Evolutionary conservation across 768 basidiomycete species (phyloP).

Genomic region (Pleurotus platypus): DNA sequence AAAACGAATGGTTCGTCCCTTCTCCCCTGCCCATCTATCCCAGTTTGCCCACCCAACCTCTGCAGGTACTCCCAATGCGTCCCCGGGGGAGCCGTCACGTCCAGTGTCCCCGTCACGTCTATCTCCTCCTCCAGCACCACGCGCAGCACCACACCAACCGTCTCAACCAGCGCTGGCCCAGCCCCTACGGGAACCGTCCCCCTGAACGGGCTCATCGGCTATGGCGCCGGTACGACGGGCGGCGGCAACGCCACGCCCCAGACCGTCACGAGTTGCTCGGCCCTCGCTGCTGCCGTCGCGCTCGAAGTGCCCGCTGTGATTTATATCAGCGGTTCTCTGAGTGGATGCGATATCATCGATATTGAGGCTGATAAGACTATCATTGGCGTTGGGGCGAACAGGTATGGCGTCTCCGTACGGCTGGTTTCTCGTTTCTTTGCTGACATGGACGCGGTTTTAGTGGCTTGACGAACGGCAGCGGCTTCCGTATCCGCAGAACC

Average conservation of each 20-base stretch:
- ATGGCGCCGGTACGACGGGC: not conserved
- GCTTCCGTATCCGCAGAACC: not conserved
- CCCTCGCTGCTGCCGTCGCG: not conserved
- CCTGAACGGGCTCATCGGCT: constrained; percentile 1
- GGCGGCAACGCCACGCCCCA: not conserved
- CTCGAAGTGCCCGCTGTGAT: not conserved
- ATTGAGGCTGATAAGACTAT: constrained; percentile 1
- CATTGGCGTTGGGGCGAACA: not conserved
- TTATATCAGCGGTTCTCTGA: not conserved
- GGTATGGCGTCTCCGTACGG: not conserved
- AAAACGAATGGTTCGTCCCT: not conserved
- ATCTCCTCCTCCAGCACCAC: not conserved
- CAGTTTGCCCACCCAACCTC: not conserved
- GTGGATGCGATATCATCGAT: not conserved
- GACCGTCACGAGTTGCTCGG: not conserved
- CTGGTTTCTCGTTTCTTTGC: not conserved
- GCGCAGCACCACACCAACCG: not conserved
- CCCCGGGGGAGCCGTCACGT: not conserved
- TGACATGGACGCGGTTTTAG: not conserved
- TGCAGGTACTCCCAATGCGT: constrained; percentile 1
- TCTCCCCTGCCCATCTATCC: not conserved
- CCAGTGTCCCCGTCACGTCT: not conserved
- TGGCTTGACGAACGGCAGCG: not conserved
- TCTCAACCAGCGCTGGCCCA: not conserved
- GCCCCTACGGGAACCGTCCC: not conserved